Evolutionary conservation across 441 rosid species (phyloP).

Genomic region (Euphorbia celastroides): DNA sequence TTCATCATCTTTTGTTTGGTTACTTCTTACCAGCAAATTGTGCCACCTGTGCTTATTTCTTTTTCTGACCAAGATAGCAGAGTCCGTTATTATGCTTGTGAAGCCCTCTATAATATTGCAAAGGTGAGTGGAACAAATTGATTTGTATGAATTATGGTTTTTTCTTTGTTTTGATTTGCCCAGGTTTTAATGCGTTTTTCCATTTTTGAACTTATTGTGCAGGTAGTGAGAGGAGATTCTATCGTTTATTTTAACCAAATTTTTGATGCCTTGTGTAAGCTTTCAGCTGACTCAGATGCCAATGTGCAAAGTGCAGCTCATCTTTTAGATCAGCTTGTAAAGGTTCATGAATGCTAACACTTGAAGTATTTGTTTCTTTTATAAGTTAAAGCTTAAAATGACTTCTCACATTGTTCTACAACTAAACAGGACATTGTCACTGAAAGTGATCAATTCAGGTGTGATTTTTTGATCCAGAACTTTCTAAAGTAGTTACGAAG

Average conservation of each 20-base stretch:
- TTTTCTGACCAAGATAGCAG: constrained; percentile 98
- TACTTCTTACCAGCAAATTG: constrained; percentile 72
- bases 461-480: constrained; percentile 13
- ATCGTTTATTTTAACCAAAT: constrained; percentile 93
- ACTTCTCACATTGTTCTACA: constrained; percentile 27
- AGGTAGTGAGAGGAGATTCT: constrained; percentile 99
- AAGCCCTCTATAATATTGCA: constrained; percentile 98
- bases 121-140: constrained; percentile 45
- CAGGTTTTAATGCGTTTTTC: constrained; percentile 18
- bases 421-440: constrained; percentile 97
- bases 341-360: constrained; percentile 41
- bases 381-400: constrained; percentile 14
- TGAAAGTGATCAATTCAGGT: constrained; percentile 99
- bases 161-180: neutral
- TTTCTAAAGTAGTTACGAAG: neutral
- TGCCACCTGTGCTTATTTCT: constrained; percentile 88
- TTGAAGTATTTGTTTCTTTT: neutral
- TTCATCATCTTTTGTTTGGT: constrained; percentile 17
- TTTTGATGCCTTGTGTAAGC: constrained; percentile 96
- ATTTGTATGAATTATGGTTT: neutral
- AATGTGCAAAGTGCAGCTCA: constrained; percentile 99
- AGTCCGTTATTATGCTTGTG: constrained; percentile 99
- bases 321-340: constrained; percentile 96
- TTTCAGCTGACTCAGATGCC: constrained; percentile 94
- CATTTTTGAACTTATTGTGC: constrained; percentile 25